phyloP scores from a whole-genome alignment of 2,329 filamentous ascomycete genomes.

The Raffaelea arxii region DNA sequence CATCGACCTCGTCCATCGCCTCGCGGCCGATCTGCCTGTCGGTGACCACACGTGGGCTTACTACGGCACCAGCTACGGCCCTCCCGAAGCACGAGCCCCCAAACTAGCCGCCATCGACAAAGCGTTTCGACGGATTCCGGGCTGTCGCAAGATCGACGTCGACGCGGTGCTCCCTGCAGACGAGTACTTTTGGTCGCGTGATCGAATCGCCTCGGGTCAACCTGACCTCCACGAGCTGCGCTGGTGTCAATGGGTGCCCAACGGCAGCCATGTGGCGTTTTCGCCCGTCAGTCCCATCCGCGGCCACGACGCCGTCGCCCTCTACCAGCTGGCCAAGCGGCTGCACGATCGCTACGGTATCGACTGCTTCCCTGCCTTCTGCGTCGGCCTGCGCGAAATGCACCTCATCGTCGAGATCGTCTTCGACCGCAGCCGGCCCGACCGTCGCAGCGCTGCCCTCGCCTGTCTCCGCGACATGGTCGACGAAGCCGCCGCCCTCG shows the following conservation, averaged over 20 bases:
- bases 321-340: conserved; percentile 25
- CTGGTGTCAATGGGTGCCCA: conserved; percentile 32
- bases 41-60: conserved; percentile 26
- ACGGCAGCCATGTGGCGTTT: conserved; percentile 32
- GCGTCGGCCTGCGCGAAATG: conserved; percentile 25
- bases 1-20: conserved; percentile 19
- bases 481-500: conserved; percentile 26
- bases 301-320: conserved; percentile 27
- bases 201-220: conserved; percentile 7
- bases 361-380: conserved; percentile 30
- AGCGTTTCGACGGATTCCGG: conserved; percentile 21
- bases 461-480: conserved; percentile 21
- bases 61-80: conserved; percentile 25
- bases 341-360: conserved; percentile 25
- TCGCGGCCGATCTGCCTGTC: conserved; percentile 17
- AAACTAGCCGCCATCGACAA: conserved; percentile 23
- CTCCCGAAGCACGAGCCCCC: conserved; percentile 21
- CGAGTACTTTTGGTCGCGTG: conserved; percentile 13
- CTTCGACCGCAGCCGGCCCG: conserved; percentile 18
- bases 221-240: conserved; percentile 22
- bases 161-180: conserved; percentile 10
- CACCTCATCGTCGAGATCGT: conserved; percentile 25
- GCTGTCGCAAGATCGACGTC: conserved; percentile 20
- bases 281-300: conserved; percentile 34
- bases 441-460: conserved; percentile 14